These are phyloP conservation scores for Peziza echinospora DNA, from an alignment of 495 filamentous ascomycete species.

Conservation along the genomic window DNA sequence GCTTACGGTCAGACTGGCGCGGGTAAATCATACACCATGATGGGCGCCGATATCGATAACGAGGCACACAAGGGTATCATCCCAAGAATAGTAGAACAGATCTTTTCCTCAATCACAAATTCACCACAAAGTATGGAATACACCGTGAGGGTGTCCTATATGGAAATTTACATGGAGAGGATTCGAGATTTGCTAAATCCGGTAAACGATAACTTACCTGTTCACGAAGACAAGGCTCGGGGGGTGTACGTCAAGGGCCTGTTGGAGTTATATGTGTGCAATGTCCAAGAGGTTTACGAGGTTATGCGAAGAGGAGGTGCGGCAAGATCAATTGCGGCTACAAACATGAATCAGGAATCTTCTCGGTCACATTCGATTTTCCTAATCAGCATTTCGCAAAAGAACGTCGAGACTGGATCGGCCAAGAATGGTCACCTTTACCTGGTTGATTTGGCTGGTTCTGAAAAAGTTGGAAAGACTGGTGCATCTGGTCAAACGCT, in stretches of 20 bases:
- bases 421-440: conserved; percentile 92
- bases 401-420: conserved; percentile 92
- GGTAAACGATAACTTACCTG: conserved; percentile 83
- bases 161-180: conserved; percentile 99
- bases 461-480: conserved; percentile 96
- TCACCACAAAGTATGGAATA: conserved; percentile 92
- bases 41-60: conserved; percentile 91
- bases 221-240: conserved; percentile 90
- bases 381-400: conserved; percentile 89
- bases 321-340: conserved; percentile 83
- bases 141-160: conserved; percentile 91
- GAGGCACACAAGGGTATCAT: conserved; percentile 78
- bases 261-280: conserved; percentile 85
- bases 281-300: conserved; percentile 87
- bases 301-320: conserved; percentile 85
- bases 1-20: conserved; percentile 97
- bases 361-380: conserved; percentile 98
- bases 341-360: conserved; percentile 99
- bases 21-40: conserved; percentile 98
- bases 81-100: conserved; percentile 91
- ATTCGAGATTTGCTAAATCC: conserved; percentile 85
- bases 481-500: conserved; percentile 93
- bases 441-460: conserved; percentile 91
- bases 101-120: conserved; percentile 79
- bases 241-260: conserved; percentile 96